Evolutionary conservation across 768 basidiomycete species (phyloP), one percentile per base, ranked within the genome.

Genomic region (Lactarius akahatsu): DNA sequence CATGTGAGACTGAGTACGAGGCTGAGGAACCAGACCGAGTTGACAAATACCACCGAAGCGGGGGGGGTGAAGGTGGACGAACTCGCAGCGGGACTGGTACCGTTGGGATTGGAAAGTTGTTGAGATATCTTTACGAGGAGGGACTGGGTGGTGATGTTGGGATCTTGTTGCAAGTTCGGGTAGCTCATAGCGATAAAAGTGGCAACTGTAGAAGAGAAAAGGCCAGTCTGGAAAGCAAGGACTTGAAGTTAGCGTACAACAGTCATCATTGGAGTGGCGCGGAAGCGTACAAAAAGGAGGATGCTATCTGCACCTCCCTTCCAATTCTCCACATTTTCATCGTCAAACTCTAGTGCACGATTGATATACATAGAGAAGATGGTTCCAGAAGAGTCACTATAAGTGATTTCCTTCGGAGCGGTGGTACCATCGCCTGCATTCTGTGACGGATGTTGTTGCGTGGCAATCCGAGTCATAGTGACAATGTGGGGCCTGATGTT

Each of bases 11-110:
- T 63, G 30, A 63, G 28, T 2, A 40, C 30, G n/a, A 63, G 55
- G n/a, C 62, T 63, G 30, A 20, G 20, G 40, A 63, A 40, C 62
- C 55, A 63, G 36, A 63, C 18, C 4, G n/a, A 11, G 28, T 63
- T 63, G 45, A 47, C n/a, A 4, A 47, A 47, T 47, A 47, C 45
- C 45, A 23, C 45, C 45, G n/a, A 47, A n/a, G 45, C n/a, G 10
- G 45, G n/a, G 45, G n/a, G 45, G 45, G n/a, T 47, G 45, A 34
- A 34, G 45, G 45, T n/a, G 20, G n/a, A 47, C n/a, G 10, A 3
- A 47, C n/a, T 23, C n/a, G n/a, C 45, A 1, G n/a, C n/a, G 45
- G n/a, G 9, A 23, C 10, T 47, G 45, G n/a, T 10, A 20, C 45
- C n/a, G 16, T 11, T 23, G 9, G 45, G 34, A 34, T 34, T 47